Conservation (phyloP, 768 basidiomycete species). For the Mrakia gelida region DNA sequence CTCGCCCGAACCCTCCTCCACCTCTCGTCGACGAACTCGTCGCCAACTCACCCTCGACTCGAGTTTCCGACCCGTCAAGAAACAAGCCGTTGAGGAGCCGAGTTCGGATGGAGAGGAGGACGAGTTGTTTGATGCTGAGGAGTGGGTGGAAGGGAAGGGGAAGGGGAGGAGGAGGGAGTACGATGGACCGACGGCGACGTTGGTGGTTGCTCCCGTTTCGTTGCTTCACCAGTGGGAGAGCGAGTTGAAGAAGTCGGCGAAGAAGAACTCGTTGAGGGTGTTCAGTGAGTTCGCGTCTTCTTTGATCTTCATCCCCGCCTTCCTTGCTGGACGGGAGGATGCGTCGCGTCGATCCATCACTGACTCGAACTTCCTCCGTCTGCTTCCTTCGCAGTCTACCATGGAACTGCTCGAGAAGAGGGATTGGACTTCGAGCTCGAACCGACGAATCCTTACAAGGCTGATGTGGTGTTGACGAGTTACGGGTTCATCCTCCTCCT, state of each 20-base stretch:
- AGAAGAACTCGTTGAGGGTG: conserved; percentile 60
- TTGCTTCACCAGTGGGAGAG: conserved; percentile 89
- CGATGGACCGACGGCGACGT: conserved; percentile 54
- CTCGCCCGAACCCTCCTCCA: conserved; percentile 32
- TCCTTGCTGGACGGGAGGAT: background rate
- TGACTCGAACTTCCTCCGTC: background rate
- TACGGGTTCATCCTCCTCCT: background rate
- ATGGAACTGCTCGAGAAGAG: background rate
- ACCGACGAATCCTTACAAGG: conserved; percentile 25
- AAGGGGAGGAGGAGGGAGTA: background rate
- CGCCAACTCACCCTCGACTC: conserved; percentile 62
- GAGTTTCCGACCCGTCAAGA: conserved; percentile 53
- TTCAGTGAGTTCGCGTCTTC: conserved; percentile 40
- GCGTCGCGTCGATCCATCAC: background rate
- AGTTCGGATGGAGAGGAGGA: conserved; percentile 10
- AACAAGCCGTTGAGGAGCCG: background rate
- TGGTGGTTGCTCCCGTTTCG: conserved; percentile 89
- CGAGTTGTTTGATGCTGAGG: conserved; percentile 4
- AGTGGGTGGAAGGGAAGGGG: conserved; percentile 1
- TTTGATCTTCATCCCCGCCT: too few species aligned
- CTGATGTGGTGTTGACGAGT: conserved; percentile 20
- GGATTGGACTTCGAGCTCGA: conserved; percentile 17
- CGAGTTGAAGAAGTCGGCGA: conserved; percentile 80
- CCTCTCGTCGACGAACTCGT: conserved; percentile 43
- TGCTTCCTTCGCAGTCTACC: conserved; percentile 20